Percentiles rank a stretch among this genome's conserved stretches.
These are phyloP conservation scores for Chrysophaeum taylorii DNA, from an alignment of 352 stramenopile genomes.

Conservation along the genomic window DNA sequence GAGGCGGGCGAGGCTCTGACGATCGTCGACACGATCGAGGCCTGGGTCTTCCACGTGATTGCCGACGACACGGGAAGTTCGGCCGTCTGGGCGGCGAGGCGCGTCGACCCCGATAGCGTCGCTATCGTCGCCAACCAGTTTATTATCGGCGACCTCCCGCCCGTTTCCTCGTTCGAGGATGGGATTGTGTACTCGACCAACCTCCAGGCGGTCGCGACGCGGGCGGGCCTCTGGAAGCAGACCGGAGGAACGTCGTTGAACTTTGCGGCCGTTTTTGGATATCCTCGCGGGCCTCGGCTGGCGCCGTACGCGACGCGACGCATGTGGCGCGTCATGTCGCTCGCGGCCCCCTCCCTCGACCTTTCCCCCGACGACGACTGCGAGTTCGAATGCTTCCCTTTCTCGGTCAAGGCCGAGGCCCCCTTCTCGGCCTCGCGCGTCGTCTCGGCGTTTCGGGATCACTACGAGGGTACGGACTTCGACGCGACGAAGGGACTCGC, in stretches of 20 bases:
- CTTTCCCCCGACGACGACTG: constrained; percentile 49
- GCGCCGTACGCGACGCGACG: constrained; percentile 64
- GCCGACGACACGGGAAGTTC: constrained; percentile 73
- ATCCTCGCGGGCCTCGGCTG: constrained; percentile 43
- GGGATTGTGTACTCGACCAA: constrained; percentile 49
- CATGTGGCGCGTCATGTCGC: constrained; percentile 66
- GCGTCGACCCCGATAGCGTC: constrained; percentile 67
- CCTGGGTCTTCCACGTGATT: constrained; percentile 83
- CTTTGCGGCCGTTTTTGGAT: constrained; percentile 21
- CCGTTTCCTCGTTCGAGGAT: constrained; percentile 8
- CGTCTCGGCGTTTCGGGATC: constrained; percentile 72
- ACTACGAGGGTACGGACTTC: constrained; percentile 78
- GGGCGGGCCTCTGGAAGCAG: constrained; percentile 52
- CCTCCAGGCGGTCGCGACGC: constrained; percentile 63
- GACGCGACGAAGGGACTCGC: constrained; percentile 70
- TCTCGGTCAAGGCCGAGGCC: constrained; percentile 63
- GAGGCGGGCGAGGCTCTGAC: constrained; percentile 74
- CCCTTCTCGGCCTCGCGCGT: constrained; percentile 62
- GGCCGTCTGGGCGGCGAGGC: constrained; percentile 77
- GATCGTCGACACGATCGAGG: constrained; percentile 69
- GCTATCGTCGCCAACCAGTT: constrained; percentile 78
- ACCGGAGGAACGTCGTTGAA: constrained; percentile 29
- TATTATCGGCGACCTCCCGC: constrained; percentile 64
- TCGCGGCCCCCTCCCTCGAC: constrained; percentile 50
- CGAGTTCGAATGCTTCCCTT: constrained; percentile 65